phyloP scores from a whole-genome alignment of 345 rosid genomes.

The Acer yangbiense region DNA sequence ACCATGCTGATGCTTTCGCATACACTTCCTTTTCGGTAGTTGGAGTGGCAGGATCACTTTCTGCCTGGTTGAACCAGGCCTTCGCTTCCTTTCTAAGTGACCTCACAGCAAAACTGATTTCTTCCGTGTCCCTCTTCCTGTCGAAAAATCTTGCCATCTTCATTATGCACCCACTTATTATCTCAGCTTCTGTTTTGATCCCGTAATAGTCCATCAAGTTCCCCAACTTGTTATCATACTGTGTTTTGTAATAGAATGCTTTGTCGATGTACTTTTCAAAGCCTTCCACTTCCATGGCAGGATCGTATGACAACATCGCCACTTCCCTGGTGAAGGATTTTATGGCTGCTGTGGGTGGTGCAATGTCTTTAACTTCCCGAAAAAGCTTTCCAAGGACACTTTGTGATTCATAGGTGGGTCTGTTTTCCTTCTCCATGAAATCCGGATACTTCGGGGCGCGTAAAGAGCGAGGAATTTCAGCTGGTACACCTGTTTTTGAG shows the following conservation, averaged over 20 bases:
- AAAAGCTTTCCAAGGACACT: conserved; percentile 51
- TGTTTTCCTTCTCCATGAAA: conserved; percentile 49
- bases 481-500: conserved; percentile 49
- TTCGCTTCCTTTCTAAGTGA: conserved; percentile 24
- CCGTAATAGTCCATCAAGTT: conserved; percentile 53
- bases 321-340: conserved; percentile 38
- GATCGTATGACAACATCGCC: conserved; percentile 40
- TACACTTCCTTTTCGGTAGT: not conserved
- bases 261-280: conserved; percentile 34
- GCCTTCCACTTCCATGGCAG: conserved; percentile 50
- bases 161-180: conserved; percentile 42
- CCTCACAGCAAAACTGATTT: conserved; percentile 33
- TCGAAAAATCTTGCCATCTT: conserved; percentile 42
- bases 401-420: conserved; percentile 31
- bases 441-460: conserved; percentile 39
- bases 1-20: conserved; percentile 38
- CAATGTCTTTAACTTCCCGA: conserved; percentile 38
- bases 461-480: conserved; percentile 33
- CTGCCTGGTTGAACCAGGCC: conserved; percentile 17
- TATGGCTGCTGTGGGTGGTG: conserved; percentile 27
- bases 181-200: conserved; percentile 46
- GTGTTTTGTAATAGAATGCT: conserved; percentile 37
- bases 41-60: not conserved
- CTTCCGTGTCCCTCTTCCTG: conserved; percentile 42
- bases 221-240: conserved; percentile 41